A percentile compares a stretch with the other conserved stretches of the same genome.
Evolutionary conservation across 2,329 filamentous ascomycete genomes (phyloP).

Genomic region (Colletotrichum spaethianum): DNA sequence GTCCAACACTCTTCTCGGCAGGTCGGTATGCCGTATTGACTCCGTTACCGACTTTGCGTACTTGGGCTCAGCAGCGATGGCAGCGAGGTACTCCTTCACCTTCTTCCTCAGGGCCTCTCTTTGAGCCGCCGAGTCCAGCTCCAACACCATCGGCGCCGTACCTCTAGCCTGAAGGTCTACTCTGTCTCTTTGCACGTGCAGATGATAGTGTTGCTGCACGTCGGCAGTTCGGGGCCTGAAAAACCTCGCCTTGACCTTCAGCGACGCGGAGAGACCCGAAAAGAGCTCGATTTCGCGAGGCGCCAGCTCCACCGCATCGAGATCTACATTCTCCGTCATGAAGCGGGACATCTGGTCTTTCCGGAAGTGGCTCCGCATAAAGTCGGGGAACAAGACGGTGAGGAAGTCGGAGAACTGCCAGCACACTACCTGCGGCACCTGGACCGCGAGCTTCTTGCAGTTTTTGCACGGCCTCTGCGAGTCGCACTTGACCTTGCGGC

Average conservation of each 20-base stretch:
- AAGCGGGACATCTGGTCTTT: constrained; percentile 66
- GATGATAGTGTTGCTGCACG: constrained; percentile 66
- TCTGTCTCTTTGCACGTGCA: constrained; percentile 53
- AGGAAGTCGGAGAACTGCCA: constrained; percentile 73
- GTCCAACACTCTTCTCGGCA: constrained; percentile 62
- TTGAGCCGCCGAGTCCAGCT: constrained; percentile 57
- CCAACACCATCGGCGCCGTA: constrained; percentile 66
- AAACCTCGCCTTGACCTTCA: constrained; percentile 66
- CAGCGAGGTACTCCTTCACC: constrained; percentile 64
- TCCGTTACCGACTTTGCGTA: constrained; percentile 68
- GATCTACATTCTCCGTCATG: constrained; percentile 63
- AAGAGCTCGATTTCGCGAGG: constrained; percentile 60
- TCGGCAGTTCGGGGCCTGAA: constrained; percentile 65
- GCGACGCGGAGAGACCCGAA: constrained; percentile 62
- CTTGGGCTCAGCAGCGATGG: constrained; percentile 61
- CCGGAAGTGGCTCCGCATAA: constrained; percentile 65
- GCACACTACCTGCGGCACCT: constrained; percentile 69
- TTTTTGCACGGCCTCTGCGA: constrained; percentile 69
- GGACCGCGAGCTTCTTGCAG: constrained; percentile 66
- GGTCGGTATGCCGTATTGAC: constrained; percentile 57
- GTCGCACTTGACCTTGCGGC: constrained; percentile 72
- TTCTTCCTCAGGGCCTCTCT: constrained; percentile 62
- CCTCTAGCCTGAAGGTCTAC: constrained; percentile 58
- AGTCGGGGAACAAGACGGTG: constrained; percentile 65
- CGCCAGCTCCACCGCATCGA: constrained; percentile 58